Evolutionary conservation across 2,329 filamentous ascomycete species (phyloP).

Genomic region (Stagonosporopsis vannaccii): DNA sequence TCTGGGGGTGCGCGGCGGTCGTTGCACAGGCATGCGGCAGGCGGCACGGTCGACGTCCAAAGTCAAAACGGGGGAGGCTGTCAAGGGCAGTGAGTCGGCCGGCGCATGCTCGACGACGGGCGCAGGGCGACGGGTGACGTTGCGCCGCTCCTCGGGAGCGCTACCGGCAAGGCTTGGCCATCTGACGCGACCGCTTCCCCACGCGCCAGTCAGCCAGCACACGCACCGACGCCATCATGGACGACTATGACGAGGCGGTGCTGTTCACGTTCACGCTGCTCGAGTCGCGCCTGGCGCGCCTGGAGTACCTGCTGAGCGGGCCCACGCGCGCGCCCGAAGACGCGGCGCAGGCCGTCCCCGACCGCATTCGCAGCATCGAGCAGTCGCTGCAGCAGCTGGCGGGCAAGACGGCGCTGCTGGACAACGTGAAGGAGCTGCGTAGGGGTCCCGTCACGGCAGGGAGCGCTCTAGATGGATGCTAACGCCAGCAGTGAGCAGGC

Average conservation of each 20-base stretch:
- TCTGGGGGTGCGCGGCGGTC: constrained; percentile 2
- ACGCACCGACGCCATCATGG: constrained; percentile 31
- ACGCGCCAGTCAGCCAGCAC: constrained; percentile 21
- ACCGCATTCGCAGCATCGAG: constrained; percentile 50
- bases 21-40: constrained; percentile 38
- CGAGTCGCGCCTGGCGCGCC: constrained; percentile 54
- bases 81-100: background rate
- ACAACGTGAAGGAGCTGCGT: constrained; percentile 52
- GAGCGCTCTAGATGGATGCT: constrained; percentile 21
- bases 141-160: background rate
- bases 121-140: background rate
- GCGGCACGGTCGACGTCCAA: too few relatives aligned
- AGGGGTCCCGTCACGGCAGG: too few relatives aligned
- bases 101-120: too few relatives aligned
- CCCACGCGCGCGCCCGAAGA: constrained; percentile 28
- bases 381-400: constrained; percentile 49
- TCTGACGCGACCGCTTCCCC: constrained; percentile 14
- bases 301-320: constrained; percentile 54
- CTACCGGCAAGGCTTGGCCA: too few relatives aligned
- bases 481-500: constrained; percentile 45
- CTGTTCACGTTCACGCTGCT: constrained; percentile 54
- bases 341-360: constrained; percentile 39
- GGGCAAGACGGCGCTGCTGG: constrained; percentile 49
- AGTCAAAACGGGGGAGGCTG: background rate
- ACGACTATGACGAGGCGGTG: constrained; percentile 50